Percentiles rank a stretch among this genome's conserved stretches.
phyloP scores from a whole-genome alignment of 345 rosid genomes.

The Gossypium mustelinum region DNA sequence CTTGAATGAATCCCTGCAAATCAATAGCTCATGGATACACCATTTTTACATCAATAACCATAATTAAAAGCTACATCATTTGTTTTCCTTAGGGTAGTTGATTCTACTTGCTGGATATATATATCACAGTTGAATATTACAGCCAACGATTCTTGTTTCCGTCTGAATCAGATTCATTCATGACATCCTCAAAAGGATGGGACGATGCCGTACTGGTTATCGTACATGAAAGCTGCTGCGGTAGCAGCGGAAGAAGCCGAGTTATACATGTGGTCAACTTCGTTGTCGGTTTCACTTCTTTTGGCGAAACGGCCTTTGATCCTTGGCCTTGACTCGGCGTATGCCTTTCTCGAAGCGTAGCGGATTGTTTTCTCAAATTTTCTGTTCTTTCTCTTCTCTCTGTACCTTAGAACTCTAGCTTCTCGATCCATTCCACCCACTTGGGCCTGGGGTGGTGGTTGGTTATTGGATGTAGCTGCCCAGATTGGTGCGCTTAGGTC shows the following conservation, averaged over 20 bases:
- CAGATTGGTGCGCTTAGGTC: constrained; percentile 27
- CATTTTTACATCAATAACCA: constrained; percentile 14
- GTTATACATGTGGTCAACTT: constrained; percentile 25
- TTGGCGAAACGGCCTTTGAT: constrained; percentile 96
- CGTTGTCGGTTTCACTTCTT: constrained; percentile 48
- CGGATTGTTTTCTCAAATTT: constrained; percentile 96
- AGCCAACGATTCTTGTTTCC: background rate
- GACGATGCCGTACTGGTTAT: constrained; percentile 64
- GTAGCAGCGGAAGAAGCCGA: constrained; percentile 24
- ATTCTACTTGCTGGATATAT: background rate
- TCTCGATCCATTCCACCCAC: constrained; percentile 60
- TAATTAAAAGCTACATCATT: background rate
- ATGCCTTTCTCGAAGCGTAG: constrained; percentile 89
- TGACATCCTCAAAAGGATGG: constrained; percentile 41
- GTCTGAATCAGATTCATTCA: background rate
- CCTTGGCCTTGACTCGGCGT: constrained; percentile 90
- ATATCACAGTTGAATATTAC: background rate
- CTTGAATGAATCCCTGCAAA: background rate
- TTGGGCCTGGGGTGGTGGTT: constrained; percentile 22
- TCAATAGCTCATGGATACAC: constrained; percentile 10
- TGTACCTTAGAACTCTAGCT: constrained; percentile 87
- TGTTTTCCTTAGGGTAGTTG: background rate
- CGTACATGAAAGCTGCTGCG: constrained; percentile 16
- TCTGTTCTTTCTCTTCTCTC: constrained; percentile 94
- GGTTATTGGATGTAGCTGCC: constrained; percentile 15